Base-by-base conservation (phyloP, 2,329 filamentous ascomycete genomes). In the Microsporum ferrugineum region DNA sequence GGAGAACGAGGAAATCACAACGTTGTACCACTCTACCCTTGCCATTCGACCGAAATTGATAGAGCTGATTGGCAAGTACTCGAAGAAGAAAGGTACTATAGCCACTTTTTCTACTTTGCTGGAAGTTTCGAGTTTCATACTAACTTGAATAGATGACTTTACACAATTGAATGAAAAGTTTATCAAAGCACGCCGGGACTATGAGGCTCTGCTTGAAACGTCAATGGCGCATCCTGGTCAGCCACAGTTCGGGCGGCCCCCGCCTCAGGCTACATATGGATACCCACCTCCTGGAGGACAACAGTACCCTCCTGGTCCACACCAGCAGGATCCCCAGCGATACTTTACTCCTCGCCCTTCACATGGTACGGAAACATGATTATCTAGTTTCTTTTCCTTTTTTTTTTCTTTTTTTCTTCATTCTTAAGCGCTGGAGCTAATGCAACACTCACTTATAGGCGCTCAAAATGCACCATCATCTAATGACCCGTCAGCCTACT, bases 81-180 rank as follows among this genome's bases (percentile, higher is more conserved):
- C 94, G 7, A 94, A 99, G 73, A 97, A 96, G 83, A 99, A 99
- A 77, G 91, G 91, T 92, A 77, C 17, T 41, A 45, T 14, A 7
- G n/a, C 17, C 8, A 34, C 8, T 10, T 39, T 27, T n/a, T 5
- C 27, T n/a, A 57, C 57, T 27, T 45, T 56, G 38, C 5, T 14
- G n/a, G 12, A 5, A 14, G 3, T 6, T n/a, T 2, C n/a, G 39
- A 41, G 3, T 6, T n/a, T 2, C n/a, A n/a, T 34, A 17, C 53
- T 7, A 10, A 34, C 31, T 56, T 14, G 34, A 4, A 39, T 66
- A 95, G 94, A 99, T 75, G 94, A 99, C 73, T 97, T 99, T 71
- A 96, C 94, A 1, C 92, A 97, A 72, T 79, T 99, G 64, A 99
- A 99, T 70, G 94, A 99, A 75, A 97, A 97, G 77, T 99, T 99